Base-by-base conservation (phyloP, 257 asterid genomes). In the Gentiana straminea region DNA sequence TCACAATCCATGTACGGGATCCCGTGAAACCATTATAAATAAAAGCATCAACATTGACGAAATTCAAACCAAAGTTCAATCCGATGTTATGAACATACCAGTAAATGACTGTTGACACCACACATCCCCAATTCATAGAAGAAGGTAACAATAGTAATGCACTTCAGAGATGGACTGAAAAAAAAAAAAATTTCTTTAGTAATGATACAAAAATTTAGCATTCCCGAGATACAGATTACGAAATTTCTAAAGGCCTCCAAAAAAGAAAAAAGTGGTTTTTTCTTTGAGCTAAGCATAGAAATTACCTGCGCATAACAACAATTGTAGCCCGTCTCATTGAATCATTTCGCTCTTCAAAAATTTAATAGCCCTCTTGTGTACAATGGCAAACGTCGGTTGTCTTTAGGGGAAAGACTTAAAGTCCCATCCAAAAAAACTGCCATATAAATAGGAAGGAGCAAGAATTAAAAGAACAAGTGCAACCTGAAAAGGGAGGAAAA, bases 41-140 rank as follows among this genome's bases (percentile, higher is more conserved):
- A 24, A 24, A 24, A 24, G 24, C 24, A 24, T 24, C 24, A 24
- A 24, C 24, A 24, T 24, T 24, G 0, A 24, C 24, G 24, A 24
- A 24, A 24, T 24, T 24, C 24, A 24, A 24, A 24, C 24, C 24
- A 24, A 24, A 24, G 24, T 24, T 24, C 24, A 24, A 24, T 24
- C 24, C 24, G 1, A 24, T 24, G 24, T 24, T 24, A 24, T 24
- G 24, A 24, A 24, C 24, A 24, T 84, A 89, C 97, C 91, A 90
- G 71, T 41, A 90, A 71, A 60, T 81, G 85, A 13, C 77, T 63
- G 82, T 87, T 80, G 74, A 90, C 82, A 50, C 95, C 95, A 34
- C 96, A 80, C 81, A 85, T 82, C 37, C 98, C 98, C 86, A 90
- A 57, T 59, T 90, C 94, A 41, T 86, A 84, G 84, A 90, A 90